Evolutionary conservation across 805 yeast species (phyloP), one percentile per base, ranked within the genome.

Genomic region (Kazachstania africana): DNA sequence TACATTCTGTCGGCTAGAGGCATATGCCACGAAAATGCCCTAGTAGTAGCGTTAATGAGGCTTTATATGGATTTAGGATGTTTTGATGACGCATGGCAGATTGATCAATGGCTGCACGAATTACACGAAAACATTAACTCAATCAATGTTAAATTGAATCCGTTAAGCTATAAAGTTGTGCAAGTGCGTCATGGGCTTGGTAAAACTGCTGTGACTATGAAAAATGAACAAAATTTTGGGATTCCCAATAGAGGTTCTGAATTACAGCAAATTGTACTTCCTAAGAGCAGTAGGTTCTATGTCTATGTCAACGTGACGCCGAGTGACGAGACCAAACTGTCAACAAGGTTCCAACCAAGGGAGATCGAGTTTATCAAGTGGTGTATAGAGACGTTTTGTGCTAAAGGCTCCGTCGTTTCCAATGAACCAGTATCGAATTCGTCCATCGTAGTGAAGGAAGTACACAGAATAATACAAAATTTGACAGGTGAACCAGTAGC

Each of bases 321-420:
- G 10, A 43, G 39, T 12, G 45, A 40, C 2, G 53, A 50, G 25
- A 43, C 52, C 3, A 43, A 44, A 34, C 20, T 48, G n/a, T 55
- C 57, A 4, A 52, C 59, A 0, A 29, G 39, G 20, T 47, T 48
- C 36, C 37, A 38, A 8, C 35, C 38, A 6, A 42, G 38, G 14
- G 59, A 54, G 31, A 40, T 53, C 6, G 45, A 41, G 14, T 54
- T 45, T 31, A 38, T 53, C 26, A 50, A 53, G 31, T 48, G 47
- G 47, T 32, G 45, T 15, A 33, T 54, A n/a, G 44, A 42, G 13
- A 33, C 37, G 18, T 39, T 47, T 19, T n/a, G n/a, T n/a, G n/a
- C n/a, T n/a, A n/a, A n/a, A n/a, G n/a, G n/a, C n/a, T n/a, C n/a
- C n/a, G 15, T 25, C 3, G 16, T 8, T 8, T 19, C 22, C 22